Percentiles rank a stretch among this genome's conserved stretches.
These are phyloP conservation scores for Dendrostoma leiphaemia DNA, from an alignment of 2,329 filamentous ascomycete species.

Conservation along the genomic window DNA sequence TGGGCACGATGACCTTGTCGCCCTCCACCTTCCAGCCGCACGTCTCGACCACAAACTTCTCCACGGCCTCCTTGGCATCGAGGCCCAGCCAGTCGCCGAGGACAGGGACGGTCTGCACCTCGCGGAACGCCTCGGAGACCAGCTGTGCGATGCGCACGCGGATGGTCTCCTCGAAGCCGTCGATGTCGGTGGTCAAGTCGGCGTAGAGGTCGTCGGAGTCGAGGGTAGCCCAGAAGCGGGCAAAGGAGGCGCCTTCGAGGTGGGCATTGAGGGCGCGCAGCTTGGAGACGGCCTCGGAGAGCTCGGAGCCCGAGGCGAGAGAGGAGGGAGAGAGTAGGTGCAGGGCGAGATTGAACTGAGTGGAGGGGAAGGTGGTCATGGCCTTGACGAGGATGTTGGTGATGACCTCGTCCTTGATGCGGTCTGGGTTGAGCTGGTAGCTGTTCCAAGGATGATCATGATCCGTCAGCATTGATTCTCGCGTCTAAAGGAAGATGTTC, in stretches of 20 bases:
- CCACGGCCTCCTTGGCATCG: constrained; percentile 59
- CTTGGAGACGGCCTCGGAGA: constrained; percentile 89
- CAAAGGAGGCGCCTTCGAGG: constrained; percentile 87
- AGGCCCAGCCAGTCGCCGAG: constrained; percentile 77
- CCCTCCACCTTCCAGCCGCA: constrained; percentile 82
- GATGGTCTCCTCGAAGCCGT: constrained; percentile 92
- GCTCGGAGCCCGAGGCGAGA: constrained; percentile 64
- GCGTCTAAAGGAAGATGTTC: not conserved
- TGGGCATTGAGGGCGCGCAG: constrained; percentile 80
- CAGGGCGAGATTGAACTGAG: constrained; percentile 91
- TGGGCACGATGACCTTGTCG: constrained; percentile 70
- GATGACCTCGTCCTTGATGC: constrained; percentile 92
- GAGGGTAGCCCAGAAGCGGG: constrained; percentile 87
- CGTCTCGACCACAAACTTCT: constrained; percentile 79
- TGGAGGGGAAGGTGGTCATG: constrained; percentile 92
- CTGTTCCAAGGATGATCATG: constrained; percentile 51
- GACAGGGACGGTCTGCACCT: constrained; percentile 60
- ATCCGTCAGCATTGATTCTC: not conserved
- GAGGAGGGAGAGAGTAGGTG: constrained; percentile 88
- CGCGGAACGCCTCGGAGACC: constrained; percentile 76
- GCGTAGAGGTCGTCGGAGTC: constrained; percentile 95
- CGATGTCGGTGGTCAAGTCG: constrained; percentile 90
- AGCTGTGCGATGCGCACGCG: constrained; percentile 86
- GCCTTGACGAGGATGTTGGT: constrained; percentile 99
- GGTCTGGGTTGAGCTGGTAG: constrained; percentile 99